Base-by-base conservation (phyloP, 1,284 basidiomycete species). In the Fomes fomentarius region DNA sequence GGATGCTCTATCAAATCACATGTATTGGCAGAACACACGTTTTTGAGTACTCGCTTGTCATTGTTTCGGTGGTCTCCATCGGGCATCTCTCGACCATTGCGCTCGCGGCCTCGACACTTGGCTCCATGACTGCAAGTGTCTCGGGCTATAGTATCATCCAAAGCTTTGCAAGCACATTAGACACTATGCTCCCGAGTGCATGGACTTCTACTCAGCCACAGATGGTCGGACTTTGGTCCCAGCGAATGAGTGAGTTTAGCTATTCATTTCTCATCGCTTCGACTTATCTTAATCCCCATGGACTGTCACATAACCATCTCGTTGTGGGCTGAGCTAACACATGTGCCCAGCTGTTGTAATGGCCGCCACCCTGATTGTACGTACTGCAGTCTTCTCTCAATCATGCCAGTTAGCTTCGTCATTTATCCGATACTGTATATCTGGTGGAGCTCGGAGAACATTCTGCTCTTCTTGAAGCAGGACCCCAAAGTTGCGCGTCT, bases 221-320 rank as follows among this genome's bases (percentile, higher is more conserved):
- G 10, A 78, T 93, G 1, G 94, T 98, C 24, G 94, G 94, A 3
- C 77, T 97, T 1, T 96, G 94, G 94, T 77, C 90, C 9, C 93
- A 96, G 69, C 79, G 95, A 59, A 95, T 94, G 91, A 74, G 86
- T 89, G 56, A 52, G 84, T 73, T n/a, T n/a, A n/a, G n/a, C n/a
- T n/a, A n/a, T n/a, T n/a, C n/a, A n/a, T n/a, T n/a, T n/a, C n/a
- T n/a, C n/a, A n/a, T n/a, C n/a, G n/a, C n/a, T n/a, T n/a, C n/a
- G n/a, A n/a, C n/a, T n/a, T n/a, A n/a, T n/a, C n/a, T n/a, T n/a
- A n/a, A n/a, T n/a, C n/a, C n/a, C n/a, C n/a, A n/a, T n/a, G n/a
- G n/a, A n/a, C n/a, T n/a, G n/a, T n/a, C n/a, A n/a, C n/a, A n/a
- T n/a, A n/a, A n/a, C n/a, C n/a, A n/a, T n/a, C n/a, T n/a, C n/a